Percentiles rank a stretch among this genome's conserved stretches.
Evolutionary conservation across 2,329 filamentous ascomycete species (phyloP).

Genomic region (Fusarium sp.): DNA sequence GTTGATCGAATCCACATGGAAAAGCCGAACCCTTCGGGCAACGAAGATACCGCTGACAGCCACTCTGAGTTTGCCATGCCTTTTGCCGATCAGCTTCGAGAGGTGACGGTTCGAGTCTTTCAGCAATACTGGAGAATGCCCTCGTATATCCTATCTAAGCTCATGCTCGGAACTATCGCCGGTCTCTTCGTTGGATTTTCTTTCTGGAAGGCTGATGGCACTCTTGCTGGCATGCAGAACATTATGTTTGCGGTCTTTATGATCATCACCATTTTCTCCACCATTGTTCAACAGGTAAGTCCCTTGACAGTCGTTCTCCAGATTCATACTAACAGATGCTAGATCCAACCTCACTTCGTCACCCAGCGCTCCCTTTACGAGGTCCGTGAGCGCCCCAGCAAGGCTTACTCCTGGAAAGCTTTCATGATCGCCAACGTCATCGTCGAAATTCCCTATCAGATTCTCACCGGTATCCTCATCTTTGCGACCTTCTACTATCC

Average conservation of each 20-base stretch:
- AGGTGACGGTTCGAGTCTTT: conserved; percentile 16
- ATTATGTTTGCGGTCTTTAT: conserved; percentile 82
- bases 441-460: conserved; percentile 79
- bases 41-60: not conserved
- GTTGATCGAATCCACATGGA: not conserved
- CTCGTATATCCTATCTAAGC: conserved; percentile 56
- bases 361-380: conserved; percentile 81
- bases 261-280: conserved; percentile 79
- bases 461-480: conserved; percentile 71
- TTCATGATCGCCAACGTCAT: conserved; percentile 79
- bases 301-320: conserved; percentile 27
- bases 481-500: conserved; percentile 78
- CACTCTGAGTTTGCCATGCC: conserved; percentile 3
- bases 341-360: conserved; percentile 82
- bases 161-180: conserved; percentile 69
- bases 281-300: conserved; percentile 70
- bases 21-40: not conserved
- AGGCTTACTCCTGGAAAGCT: conserved; percentile 80
- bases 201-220: conserved; percentile 68
- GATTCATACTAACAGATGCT: not conserved
- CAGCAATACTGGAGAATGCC: conserved; percentile 25
- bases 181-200: conserved; percentile 81
- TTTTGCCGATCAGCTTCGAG: not conserved
- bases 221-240: conserved; percentile 77
- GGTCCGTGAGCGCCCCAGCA: conserved; percentile 79